Base-by-base conservation (phyloP, 2,329 filamentous ascomycete species). In the Diatrype stigma region DNA sequence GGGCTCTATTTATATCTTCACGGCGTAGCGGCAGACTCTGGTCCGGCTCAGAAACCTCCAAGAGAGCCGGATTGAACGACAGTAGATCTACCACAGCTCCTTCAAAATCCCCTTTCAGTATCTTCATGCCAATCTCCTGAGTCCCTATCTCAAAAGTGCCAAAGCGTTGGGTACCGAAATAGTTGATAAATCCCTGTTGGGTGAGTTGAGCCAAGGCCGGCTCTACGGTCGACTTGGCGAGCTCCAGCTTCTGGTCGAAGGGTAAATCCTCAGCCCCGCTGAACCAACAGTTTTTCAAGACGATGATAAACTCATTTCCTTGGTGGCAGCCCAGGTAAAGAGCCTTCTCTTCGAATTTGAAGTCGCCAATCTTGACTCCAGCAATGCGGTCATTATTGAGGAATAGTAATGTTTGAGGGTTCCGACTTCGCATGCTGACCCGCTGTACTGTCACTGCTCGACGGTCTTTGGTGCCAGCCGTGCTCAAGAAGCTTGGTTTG, bases 111-210 rank as follows among this genome's bases (percentile, higher is more conserved):
- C 82, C 86, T 59, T 89, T 81, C 1, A 99, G 78, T 65, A 99
- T 91, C 67, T 89, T 86, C 65, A 87, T 82, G 46, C 94, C 94
- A 46, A 96, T 76, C 38, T 86, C 80, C 63, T 97, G 90, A 0
- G 94, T 99, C 32, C 91, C 88, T 12, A 89, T 87, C 26, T 84
- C 75, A 68, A 94, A 93, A 0, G 91, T 93, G 26, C 94, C 94
- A 62, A 99, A 99, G 22, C 94, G 85, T 71, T 99, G 94, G n/a
- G 97, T 83, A 8, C 94, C 94, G 64, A 92, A 99, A 73, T 97
- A 99, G 71, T 99, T 99, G 70, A 99, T 85, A 75, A 95, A 99
- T 2, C 94, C 94, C 42, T 86, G 80, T 42, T 83, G 72, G 49
- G 79, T 76, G 58, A 97, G 82, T 56, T 86, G 82, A 40, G 79